These are phyloP conservation scores for Mariannaea sp. DNA, from an alignment of 2,329 filamentous ascomycete species.

Conservation along the genomic window DNA sequence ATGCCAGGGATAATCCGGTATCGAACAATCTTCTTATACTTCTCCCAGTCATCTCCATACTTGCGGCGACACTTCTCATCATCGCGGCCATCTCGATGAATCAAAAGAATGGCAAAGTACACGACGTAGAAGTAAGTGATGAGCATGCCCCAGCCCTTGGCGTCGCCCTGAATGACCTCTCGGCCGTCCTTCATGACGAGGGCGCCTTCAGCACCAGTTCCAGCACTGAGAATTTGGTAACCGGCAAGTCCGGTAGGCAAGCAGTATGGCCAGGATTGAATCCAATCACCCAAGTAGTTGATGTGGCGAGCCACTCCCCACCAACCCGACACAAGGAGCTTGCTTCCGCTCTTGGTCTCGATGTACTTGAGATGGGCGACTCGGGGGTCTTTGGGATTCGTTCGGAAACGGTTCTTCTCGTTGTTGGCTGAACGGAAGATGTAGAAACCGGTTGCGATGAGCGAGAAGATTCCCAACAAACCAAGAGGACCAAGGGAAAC, in stretches of 20 bases:
- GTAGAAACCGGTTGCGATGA: conserved; percentile 77
- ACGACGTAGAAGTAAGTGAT: conserved; percentile 94
- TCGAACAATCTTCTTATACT: conserved; percentile 81
- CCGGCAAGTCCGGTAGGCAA: conserved; percentile 85
- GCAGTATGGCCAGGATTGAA: conserved; percentile 89
- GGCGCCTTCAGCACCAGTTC: conserved; percentile 55
- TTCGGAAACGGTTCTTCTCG: conserved; percentile 94
- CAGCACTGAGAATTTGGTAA: conserved; percentile 70
- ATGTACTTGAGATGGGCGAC: conserved; percentile 85
- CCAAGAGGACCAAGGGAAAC: conserved; percentile 74
- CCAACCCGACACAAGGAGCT: conserved; percentile 85
- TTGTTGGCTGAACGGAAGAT: conserved; percentile 95
- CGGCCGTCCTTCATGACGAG: conserved; percentile 63
- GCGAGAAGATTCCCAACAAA: conserved; percentile 65
- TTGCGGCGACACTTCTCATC: conserved; percentile 90
- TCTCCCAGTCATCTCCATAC: conserved; percentile 91
- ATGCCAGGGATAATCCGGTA: conserved; percentile 84
- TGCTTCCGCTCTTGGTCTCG: conserved; percentile 79
- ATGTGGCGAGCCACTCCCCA: conserved; percentile 92
- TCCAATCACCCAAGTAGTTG: conserved; percentile 95
- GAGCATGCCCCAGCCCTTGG: conserved; percentile 81
- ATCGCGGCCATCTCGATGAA: conserved; percentile 85
- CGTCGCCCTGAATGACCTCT: conserved; percentile 71
- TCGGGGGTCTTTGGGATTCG: conserved; percentile 77
- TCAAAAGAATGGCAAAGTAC: conserved; percentile 85